Base-by-base conservation (phyloP, 202 grass and related monocot genomes). In the Schoenoplectus tabernaemontani region DNA sequence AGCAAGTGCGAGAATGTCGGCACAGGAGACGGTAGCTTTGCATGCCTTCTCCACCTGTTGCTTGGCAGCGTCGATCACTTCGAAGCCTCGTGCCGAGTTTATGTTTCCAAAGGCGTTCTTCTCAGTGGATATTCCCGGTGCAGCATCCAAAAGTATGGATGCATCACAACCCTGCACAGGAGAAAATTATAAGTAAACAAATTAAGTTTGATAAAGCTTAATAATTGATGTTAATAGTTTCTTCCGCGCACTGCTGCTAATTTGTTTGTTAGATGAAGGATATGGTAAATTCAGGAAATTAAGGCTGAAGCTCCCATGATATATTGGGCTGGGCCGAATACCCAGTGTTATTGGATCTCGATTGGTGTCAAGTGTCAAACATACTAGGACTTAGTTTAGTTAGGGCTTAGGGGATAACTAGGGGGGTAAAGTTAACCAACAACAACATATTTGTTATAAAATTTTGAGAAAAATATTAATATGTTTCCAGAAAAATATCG, bases 101-200 rank as follows among this genome's bases (percentile, higher is more conserved):
- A 76, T 64, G 64, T 87, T 87, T 6, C 64, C 64, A 9, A 79
- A 59, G 4, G 80, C 75, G 1, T 83, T 84, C 76, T 87, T 87
- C 61, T 87, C 85, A 7, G 57, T 71, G 11, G 54, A 42, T 34
- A 87, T 83, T 22, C 81, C 77, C 1, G 54, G 43, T 4, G 85
- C 82, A 33, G 76, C 76, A 59, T 87, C 85, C 32, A 87, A 78
- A 73, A 87, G 85, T 19, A 87, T 78, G 0, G 85, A 87, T 24
- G 81, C 85, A 60, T 87, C 85, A 73, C 85, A 87, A 17, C 85
- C 85, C 85, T 87, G 62, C 4, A 74, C 2, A 8, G 12, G 12
- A 7, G 2, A 57, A 54, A 47, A 16, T 3, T 56, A 23, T 8
- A 39, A 38, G 2, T 44, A 17, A 64, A 64, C 2, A 47, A 79